Percentiles rank a stretch among this genome's conserved stretches.
phyloP scores from a whole-genome alignment of 2,329 filamentous ascomycete species.

The Nigrospora oryzae region DNA sequence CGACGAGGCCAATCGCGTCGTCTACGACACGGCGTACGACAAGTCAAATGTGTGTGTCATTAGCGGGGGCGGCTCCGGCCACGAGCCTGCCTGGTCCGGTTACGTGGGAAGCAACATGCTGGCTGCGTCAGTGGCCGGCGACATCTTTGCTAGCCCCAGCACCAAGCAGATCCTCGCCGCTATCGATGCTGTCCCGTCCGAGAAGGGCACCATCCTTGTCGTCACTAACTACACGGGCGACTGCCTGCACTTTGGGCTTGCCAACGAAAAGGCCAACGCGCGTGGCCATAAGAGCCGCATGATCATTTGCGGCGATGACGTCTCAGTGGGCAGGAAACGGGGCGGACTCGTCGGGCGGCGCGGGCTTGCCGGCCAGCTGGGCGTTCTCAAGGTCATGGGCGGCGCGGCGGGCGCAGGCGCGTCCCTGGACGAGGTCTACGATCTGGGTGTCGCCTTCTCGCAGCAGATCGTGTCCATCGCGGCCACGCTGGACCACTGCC shows the following conservation, averaged over 20 bases:
- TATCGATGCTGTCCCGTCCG: slow-evolving; percentile 45
- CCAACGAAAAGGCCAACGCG: slow-evolving; percentile 48
- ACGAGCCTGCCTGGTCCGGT: slow-evolving; percentile 55
- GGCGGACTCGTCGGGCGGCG: slow-evolving; percentile 51
- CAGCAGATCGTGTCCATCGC: slow-evolving; percentile 47
- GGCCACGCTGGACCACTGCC: slow-evolving; percentile 52
- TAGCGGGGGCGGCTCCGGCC: slow-evolving; percentile 47
- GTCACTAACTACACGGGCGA: slow-evolving; percentile 60
- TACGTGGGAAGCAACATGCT: slow-evolving; percentile 56
- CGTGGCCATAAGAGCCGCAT: slow-evolving; percentile 45
- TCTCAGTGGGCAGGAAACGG: slow-evolving; percentile 50
- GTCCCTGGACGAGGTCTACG: slow-evolving; percentile 39
- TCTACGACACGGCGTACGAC: slow-evolving; percentile 37
- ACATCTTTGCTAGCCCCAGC: slow-evolving; percentile 56
- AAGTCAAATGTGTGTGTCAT: slow-evolving; percentile 39
- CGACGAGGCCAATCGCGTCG: slow-evolving; percentile 41
- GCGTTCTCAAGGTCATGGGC: slow-evolving; percentile 49
- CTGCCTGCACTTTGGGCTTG: slow-evolving; percentile 53
- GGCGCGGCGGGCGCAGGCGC: slow-evolving; percentile 38
- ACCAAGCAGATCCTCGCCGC: slow-evolving; percentile 55
- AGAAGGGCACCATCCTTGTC: slow-evolving; percentile 48
- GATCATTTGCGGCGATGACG: slow-evolving; percentile 57
- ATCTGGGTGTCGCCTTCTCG: slow-evolving; percentile 39
- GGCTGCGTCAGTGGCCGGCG: slow-evolving; percentile 51
- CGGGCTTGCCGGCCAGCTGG: slow-evolving; percentile 53